Evolutionary conservation across 352 stramenopile genomes (phyloP), one percentile per base, ranked within the genome.

Genomic region (Globisporangium radiosum): DNA sequence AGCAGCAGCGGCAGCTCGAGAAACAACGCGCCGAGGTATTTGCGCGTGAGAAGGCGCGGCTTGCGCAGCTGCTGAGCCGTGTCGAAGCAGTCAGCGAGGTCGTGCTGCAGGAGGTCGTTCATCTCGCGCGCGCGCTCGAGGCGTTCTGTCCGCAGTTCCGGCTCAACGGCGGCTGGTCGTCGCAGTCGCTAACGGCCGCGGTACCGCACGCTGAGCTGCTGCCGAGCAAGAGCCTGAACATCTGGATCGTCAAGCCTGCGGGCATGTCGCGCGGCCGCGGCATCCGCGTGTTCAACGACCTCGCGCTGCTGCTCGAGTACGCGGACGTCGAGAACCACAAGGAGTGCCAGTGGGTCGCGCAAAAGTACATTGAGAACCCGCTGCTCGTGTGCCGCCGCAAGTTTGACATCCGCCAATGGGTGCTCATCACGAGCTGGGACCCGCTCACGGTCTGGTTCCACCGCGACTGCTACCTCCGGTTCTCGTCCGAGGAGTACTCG

Each of bases 201-300:
- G 9, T 47, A 15, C 43, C 14, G 5, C 15, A 52, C 33, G 56
- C 38, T 0, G 48, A 45, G 10, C 14, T 62, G 19, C 10, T 51
- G 1, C 57, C 66, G 1, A 72, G 51, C 42, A 58, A 62, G 8
- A 87, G 75, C 43, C 64, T 74, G 25, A 98, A 98, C 63, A 76
- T 97, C 33, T 98, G 92, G 92, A 97, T 98, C 65, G 90, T 97
- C 43, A 98, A 98, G 71, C 92, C 92, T 1, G 88, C 85, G 6
- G 85, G 82, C 2, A 87, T 92, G 70, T 95, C 83, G 8, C 78
- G 88, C 25, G 86, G 86, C 4, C 76, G 87, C 25, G 86, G 91
- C 9, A 98, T 98, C 52, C 78, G 75, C 40, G 90, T 92, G 13
- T 97, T 97, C 64, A 87, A 90, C 57, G 66, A 96, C 38, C 65